Evolutionary conservation across 768 basidiomycete species (phyloP).

Genomic region (Tricholoma bakamatsutake): DNA sequence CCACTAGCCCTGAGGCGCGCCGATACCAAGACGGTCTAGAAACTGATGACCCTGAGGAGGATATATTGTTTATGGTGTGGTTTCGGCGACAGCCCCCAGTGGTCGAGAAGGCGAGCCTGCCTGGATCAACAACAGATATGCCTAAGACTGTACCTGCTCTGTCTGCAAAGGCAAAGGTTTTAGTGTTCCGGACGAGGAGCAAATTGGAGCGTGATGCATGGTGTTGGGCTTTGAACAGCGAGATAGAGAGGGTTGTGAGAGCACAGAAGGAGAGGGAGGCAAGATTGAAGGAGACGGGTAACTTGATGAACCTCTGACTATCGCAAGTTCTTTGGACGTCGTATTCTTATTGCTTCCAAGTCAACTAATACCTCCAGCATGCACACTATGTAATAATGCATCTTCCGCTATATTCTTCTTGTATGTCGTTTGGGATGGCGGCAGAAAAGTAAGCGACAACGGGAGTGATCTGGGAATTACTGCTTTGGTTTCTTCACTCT

Average conservation of each 20-base stretch:
- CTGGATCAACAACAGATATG: conserved; percentile 18
- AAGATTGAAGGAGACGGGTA: conserved; percentile 58
- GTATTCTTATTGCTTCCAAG: background rate
- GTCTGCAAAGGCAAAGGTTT: conserved; percentile 52
- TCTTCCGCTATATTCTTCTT: background rate
- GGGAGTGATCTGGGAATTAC: conserved; percentile 24
- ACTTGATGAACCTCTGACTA: conserved; percentile 33
- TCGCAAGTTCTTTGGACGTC: conserved; percentile 1
- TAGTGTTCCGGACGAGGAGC: conserved; percentile 70
- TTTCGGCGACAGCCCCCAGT: conserved; percentile 38
- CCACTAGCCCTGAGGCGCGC: conserved; percentile 48
- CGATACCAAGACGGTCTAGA: conserved; percentile 90
- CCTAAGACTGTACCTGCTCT: conserved; percentile 39
- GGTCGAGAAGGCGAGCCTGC: conserved; percentile 20
- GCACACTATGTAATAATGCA: conserved; percentile 1
- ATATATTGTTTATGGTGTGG: conserved; percentile 81
- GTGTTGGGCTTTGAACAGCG: conserved; percentile 90
- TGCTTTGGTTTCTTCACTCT: conserved; percentile 87
- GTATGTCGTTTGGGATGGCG: background rate
- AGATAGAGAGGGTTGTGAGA: conserved; percentile 79
- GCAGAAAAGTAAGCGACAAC: background rate
- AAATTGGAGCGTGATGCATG: conserved; percentile 88
- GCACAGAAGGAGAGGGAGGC: conserved; percentile 58
- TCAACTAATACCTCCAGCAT: background rate
- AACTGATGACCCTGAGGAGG: conserved; percentile 81